These are phyloP conservation scores for Xylaria sp. DNA, from an alignment of 2,329 filamentous ascomycete species.

Conservation along the genomic window DNA sequence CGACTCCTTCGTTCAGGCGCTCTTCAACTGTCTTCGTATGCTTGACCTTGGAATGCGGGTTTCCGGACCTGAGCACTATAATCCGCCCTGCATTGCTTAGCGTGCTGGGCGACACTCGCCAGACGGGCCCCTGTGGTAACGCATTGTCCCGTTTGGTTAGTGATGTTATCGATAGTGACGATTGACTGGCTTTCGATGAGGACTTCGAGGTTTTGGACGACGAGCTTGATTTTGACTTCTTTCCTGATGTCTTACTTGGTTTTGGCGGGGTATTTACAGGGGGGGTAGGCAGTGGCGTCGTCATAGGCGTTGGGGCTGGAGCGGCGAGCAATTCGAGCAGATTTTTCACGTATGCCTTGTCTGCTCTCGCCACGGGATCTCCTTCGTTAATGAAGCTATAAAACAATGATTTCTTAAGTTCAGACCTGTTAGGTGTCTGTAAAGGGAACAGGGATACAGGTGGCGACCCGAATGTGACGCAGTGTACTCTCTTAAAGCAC, in stretches of 20 bases:
- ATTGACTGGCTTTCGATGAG: constrained; percentile 32
- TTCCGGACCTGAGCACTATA: constrained; percentile 66
- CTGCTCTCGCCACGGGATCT: constrained; percentile 78
- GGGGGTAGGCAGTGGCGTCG: constrained; percentile 6
- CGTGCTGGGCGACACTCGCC: constrained; percentile 69
- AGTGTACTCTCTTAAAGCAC: constrained; percentile 81
- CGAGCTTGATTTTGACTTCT: constrained; percentile 38
- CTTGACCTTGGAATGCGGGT: constrained; percentile 44
- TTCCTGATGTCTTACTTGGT: constrained; percentile 34
- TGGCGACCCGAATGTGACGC: constrained; percentile 84
- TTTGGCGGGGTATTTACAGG: constrained; percentile 26
- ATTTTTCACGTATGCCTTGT: constrained; percentile 75
- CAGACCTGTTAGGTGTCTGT: constrained; percentile 56
- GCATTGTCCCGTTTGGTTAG: constrained; percentile 16
- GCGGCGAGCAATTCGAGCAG: constrained; percentile 73
- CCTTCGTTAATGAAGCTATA: constrained; percentile 85
- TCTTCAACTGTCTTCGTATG: constrained; percentile 57
- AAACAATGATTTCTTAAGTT: constrained; percentile 72
- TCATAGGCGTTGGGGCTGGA: constrained; percentile 51
- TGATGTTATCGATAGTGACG: constrained; percentile 27
- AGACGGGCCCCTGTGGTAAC: constrained; percentile 50
- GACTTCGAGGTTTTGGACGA: constrained; percentile 35
- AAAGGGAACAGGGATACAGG: constrained; percentile 76
- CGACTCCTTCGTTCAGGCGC: constrained; percentile 63
- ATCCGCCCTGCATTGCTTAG: constrained; percentile 74